Conservation (phyloP, 2,329 filamentous ascomycete genomes). For the Leptographium radiaticola region DNA sequence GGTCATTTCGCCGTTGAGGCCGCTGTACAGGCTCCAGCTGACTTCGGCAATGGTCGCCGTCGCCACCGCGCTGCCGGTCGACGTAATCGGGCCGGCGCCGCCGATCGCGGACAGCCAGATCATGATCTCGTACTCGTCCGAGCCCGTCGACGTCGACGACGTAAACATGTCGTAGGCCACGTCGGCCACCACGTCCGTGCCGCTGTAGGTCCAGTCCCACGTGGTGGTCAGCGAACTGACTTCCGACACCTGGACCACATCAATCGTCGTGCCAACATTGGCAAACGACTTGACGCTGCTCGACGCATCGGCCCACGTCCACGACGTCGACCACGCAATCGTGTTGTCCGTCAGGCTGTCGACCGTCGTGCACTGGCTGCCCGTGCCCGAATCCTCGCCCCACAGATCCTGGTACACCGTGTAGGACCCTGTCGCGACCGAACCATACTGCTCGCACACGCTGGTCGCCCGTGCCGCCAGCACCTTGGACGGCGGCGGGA, state of each 20-base stretch:
- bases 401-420: slow-evolving; percentile 41
- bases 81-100: slow-evolving; percentile 44
- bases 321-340: slow-evolving; percentile 29
- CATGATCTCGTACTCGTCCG: slow-evolving; percentile 49
- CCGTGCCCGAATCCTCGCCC: slow-evolving; percentile 25
- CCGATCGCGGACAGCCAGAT: slow-evolving; percentile 47
- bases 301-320: slow-evolving; percentile 27
- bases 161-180: slow-evolving; percentile 52
- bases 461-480: slow-evolving; percentile 6
- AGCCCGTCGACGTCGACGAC: slow-evolving; percentile 26
- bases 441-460: slow-evolving; percentile 9
- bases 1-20: slow-evolving; percentile 44
- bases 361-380: slow-evolving; percentile 29
- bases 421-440: slow-evolving; percentile 21
- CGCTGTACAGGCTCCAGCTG: slow-evolving; percentile 45
- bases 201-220: slow-evolving; percentile 25
- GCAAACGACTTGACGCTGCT: slow-evolving; percentile 32
- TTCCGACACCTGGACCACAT: slow-evolving; percentile 20
- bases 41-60: slow-evolving; percentile 38
- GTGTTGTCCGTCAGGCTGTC: slow-evolving; percentile 20
- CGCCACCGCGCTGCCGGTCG: slow-evolving; percentile 36
- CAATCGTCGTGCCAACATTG: slow-evolving; percentile 25
- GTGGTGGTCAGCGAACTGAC: slow-evolving; percentile 23
- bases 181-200: slow-evolving; percentile 30
- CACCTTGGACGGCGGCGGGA: not conserved